phyloP scores from a whole-genome alignment of 768 basidiomycete genomes.

The Omphalotus guepiniiformis region DNA sequence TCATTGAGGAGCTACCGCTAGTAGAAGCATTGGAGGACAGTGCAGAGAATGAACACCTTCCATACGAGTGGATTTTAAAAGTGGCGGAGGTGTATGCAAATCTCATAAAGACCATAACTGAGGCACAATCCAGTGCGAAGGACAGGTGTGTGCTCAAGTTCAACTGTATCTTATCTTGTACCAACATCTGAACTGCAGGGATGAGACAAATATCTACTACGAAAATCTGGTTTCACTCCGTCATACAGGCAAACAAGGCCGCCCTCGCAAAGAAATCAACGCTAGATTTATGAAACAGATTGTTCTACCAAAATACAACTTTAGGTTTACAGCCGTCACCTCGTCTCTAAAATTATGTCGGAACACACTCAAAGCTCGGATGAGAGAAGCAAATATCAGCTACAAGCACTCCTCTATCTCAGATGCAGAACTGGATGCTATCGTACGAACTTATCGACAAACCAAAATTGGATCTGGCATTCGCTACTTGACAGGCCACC shows the following conservation, averaged over 20 bases:
- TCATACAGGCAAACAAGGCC: slow-evolving; percentile 7
- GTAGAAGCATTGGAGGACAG: slow-evolving; percentile 13
- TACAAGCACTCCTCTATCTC: background rate
- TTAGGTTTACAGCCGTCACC: slow-evolving; percentile 6
- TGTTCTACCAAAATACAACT: slow-evolving; percentile 2
- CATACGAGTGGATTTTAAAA: slow-evolving; percentile 8
- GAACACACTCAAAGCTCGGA: background rate
- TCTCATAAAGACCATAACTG: background rate
- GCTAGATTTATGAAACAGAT: slow-evolving; percentile 10
- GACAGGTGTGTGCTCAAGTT: background rate
- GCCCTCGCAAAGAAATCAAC: slow-evolving; percentile 12
- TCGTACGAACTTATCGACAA: slow-evolving; percentile 8
- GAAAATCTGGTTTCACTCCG: background rate
- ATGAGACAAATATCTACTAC: slow-evolving; percentile 1
- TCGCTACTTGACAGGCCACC: slow-evolving; percentile 18
- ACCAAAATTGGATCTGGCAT: slow-evolving; percentile 20
- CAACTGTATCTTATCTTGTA: background rate
- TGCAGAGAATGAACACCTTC: background rate
- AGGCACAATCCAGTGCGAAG: background rate
- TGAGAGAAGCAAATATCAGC: background rate
- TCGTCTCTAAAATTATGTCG: background rate
- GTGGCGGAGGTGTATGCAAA: slow-evolving; percentile 8
- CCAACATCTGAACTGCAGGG: background rate
- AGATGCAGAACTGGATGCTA: slow-evolving; percentile 6
- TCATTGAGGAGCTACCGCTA: slow-evolving; percentile 7